Evolutionary conservation across 2,329 filamentous ascomycete species (phyloP).

Genomic region (Penicillium sp.): DNA sequence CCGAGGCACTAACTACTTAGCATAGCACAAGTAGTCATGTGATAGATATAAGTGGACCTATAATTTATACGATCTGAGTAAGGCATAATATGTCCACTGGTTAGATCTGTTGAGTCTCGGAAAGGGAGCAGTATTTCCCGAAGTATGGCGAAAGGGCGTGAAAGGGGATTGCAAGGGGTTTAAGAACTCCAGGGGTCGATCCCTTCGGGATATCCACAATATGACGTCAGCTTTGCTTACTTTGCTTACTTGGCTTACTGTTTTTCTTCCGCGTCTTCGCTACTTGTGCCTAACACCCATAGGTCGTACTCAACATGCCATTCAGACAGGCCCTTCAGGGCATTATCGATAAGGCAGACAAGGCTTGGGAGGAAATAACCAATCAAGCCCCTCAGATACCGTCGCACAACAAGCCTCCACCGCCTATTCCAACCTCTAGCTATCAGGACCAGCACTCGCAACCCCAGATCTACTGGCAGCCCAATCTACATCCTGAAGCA

Average conservation of each 20-base stretch:
- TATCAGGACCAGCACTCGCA: constrained; percentile 19
- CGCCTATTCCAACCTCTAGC: constrained; percentile 22
- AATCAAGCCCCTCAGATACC: constrained; percentile 7
- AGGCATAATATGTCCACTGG: not conserved
- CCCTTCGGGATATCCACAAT: constrained; percentile 8
- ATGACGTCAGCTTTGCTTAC: constrained; percentile 21
- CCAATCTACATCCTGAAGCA: constrained; percentile 20
- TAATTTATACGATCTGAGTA: not conserved
- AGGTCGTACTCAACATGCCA: constrained; percentile 21
- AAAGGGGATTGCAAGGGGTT: not conserved
- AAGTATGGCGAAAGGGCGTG: not conserved
- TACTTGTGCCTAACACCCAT: constrained; percentile 11
- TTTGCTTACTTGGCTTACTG: constrained; percentile 13
- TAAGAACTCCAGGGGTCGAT: not conserved
- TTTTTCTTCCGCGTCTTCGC: constrained; percentile 5
- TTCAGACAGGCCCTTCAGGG: constrained; percentile 24
- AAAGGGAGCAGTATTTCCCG: not conserved
- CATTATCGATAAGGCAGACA: constrained; percentile 23
- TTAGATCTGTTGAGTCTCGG: not conserved
- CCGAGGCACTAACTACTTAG: not conserved
- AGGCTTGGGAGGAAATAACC: constrained; percentile 20
- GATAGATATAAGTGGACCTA: not conserved
- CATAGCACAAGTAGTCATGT: not conserved
- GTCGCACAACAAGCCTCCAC: constrained; percentile 17
- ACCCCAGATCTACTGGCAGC: constrained; percentile 23